Base-by-base conservation (phyloP, 108 stramenopile species). In the Discostella pseudostelligera region DNA sequence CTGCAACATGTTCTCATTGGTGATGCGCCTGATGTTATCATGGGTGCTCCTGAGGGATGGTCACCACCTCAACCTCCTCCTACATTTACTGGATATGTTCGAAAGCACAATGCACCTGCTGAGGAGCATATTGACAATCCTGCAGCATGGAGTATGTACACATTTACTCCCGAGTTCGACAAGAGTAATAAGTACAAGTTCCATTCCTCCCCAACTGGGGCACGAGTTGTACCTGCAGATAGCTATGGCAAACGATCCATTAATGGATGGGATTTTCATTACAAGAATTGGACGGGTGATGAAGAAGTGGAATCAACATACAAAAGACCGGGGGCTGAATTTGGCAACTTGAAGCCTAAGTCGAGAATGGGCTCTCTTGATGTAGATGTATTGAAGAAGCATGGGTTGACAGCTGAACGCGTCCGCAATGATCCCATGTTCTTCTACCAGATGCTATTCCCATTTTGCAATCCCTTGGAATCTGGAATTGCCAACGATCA, bases 201-300 rank as follows among this genome's bases (percentile, higher is more conserved):
- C 29, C 29, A 39, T 13, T 8, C 17, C 13, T n/a, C 62, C 0
- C 21, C 51, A 28, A 14, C 51, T 14, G 28, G 28, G 10, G 51
- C 51, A 1, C 1, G 14, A 14, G 28, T 53, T 28, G 51, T 53
- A 7, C 51, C 26, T 0, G 7, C 1, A 13, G 12, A 53, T 53
- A 26, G 4, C 36, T 14, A 8, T 8, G 62, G 62, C 0, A 32
- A 35, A 0, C 9, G 62, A 14, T 16, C 4, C 13, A 21, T 62
- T n/a, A 35, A 49, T 16, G 62, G 62, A 20, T 62, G 29, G 25
- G 47, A 48, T 5, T 62, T 49, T 36, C n/a, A 36, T 44, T 62
- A 49, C 20, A 14, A 62, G 11, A 24, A 29, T 28, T 62, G 46
- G 62, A 36, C 4, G 8, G 6, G 6, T 40, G 39, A 39, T 9